Base-by-base conservation (phyloP, 1,284 basidiomycete species). In the Flammula alnicola region DNA sequence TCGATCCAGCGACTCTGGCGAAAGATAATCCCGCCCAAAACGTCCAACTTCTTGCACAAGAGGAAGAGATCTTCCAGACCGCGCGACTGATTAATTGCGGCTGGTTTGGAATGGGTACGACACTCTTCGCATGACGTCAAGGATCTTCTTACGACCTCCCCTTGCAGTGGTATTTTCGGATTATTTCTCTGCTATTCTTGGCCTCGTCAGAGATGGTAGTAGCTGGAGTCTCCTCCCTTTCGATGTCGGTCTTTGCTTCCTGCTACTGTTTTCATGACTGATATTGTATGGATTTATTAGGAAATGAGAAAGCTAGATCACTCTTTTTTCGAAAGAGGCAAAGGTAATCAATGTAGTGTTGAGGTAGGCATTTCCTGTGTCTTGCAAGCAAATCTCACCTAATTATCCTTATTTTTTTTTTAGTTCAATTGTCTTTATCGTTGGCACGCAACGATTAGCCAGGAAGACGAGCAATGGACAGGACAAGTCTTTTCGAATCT, bases 351-450 rank as follows among this genome's bases (percentile, higher is more conserved):
- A 16, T 86, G 84, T 66, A 88, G 86, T 67, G 84, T 88, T 25
- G 86, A 89, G 74, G 83, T 84, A 56, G n/a, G 72, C 60, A 14
- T 7, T 10, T 22, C 3, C 27, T 47, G 14, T 7, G 16, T 38
- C 19, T 29, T 32, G 12, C 29, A 38, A 11, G 2, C 4, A 43
- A 17, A 14, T 19, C 46, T 51, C 17, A 40, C 37, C 9, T 40
- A 26, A 52, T 51, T 37, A 51, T n/a, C n/a, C n/a, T n/a, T n/a
- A n/a, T n/a, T n/a, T n/a, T n/a, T n/a, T n/a, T 51, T 11, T 0
- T 49, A 90, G 85, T 92, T 92, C 75, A 91, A 93, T 63, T 85
- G 86, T 55, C 68, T 93, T 45, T 93, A 92, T 68, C 80, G 88
- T 14, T 91, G 88, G 90, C 90, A 93, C 47, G 81, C 88, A 1